Base-by-base conservation (phyloP, 352 stramenopile species). In the Phytophthora sp. region DNA sequence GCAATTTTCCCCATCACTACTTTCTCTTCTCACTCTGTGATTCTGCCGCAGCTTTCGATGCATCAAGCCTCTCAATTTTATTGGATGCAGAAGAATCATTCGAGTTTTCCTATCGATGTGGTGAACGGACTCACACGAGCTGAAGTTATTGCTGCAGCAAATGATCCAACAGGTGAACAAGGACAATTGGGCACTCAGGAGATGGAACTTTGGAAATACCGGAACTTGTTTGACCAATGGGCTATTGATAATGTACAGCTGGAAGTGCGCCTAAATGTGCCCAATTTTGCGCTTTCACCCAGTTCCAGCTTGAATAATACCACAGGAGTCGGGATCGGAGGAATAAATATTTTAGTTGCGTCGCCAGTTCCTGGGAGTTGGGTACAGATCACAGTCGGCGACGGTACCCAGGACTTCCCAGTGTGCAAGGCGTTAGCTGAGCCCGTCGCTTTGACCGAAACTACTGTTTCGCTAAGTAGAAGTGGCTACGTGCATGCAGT, bases 171-270 rank as follows among this genome's bases (percentile, higher is more conserved):
- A 3, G 74, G 72, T 39, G 57, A 77, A 2, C 63, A 73, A 35
- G 75, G 77, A 1, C 46, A 57, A n/a, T 36, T 88, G 26, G 76
- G 76, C 2, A 8, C 59, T 1, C 24, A 64, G 2, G 84, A 88
- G 39, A 74, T 60, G 0, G 76, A 86, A 26, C 62, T 85, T 2
- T 92, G 84, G 81, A 73, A 52, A 8, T 85, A 89, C 61, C 74
- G 78, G 1, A 93, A 93, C 41, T 63, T 93, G 20, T 91, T 90
- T 46, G 84, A 93, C 30, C 84, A 93, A 65, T 91, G 84, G 82
- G 79, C 82, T 0, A 62, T 91, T 2, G 84, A 93, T 52, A 54
- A 88, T 16, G 77, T 93, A 5, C 56, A 56, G 0, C 57, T 93
- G 2, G 79, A 88, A 63, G 80, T 86, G 16, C 76, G 84, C 4